Evolutionary conservation across 2,329 filamentous ascomycete genomes (phyloP).

Genomic region (Fusarium sarcochroum): DNA sequence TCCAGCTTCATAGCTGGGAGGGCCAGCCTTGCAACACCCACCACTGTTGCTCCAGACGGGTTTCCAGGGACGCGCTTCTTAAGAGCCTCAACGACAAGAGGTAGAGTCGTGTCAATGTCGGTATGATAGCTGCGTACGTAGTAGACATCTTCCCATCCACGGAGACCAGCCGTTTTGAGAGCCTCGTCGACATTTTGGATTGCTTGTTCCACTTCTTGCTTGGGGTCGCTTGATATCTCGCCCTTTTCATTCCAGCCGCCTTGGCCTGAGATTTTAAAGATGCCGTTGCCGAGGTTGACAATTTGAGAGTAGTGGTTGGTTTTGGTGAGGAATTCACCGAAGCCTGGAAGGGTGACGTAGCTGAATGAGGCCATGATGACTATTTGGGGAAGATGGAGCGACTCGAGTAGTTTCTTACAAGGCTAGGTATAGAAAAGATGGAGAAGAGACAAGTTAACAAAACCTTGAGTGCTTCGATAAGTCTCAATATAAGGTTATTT

Average conservation of each 20-base stretch:
- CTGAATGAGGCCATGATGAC: conserved; percentile 19
- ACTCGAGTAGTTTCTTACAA: no score
- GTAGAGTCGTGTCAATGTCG: conserved; percentile 37
- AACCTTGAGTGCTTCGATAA: no score
- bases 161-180: conserved; percentile 42
- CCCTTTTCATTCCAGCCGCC: conserved; percentile 42
- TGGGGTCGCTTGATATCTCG: conserved; percentile 27
- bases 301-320: conserved; percentile 45
- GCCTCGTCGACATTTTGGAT: conserved; percentile 46
- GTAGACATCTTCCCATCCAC: conserved; percentile 49
- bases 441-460: no score
- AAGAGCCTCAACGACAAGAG: conserved; percentile 14
- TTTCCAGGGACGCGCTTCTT: conserved; percentile 33
- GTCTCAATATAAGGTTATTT: no score
- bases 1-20: conserved; percentile 41
- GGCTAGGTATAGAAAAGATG: no score
- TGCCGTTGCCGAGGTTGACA: conserved; percentile 41
- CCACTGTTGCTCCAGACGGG: conserved; percentile 20
- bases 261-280: conserved; percentile 46
- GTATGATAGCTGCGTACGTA: conserved; percentile 45
- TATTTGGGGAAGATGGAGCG: not conserved
- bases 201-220: conserved; percentile 33
- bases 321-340: conserved; percentile 13
- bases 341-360: conserved; percentile 20
- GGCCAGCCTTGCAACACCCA: conserved; percentile 31